These are phyloP conservation scores for Neoboletus subvelutipes DNA, from an alignment of 768 basidiomycete genomes.

Conservation along the genomic window DNA sequence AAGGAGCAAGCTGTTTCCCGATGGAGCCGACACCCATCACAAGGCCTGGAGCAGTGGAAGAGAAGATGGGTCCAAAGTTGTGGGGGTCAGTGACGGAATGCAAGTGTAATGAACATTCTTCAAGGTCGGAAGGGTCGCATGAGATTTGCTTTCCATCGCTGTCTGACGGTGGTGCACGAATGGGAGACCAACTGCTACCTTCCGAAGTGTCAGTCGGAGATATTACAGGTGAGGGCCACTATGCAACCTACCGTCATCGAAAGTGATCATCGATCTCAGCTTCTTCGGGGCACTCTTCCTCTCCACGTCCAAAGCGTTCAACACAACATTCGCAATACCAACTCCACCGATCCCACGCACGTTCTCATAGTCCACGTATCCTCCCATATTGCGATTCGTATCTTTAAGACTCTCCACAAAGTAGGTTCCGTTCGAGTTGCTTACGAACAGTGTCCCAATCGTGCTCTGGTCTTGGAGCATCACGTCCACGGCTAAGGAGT, in stretches of 20 bases:
- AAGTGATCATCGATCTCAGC: conserved; percentile 80
- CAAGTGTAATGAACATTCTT: conserved; percentile 81
- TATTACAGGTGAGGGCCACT: background rate
- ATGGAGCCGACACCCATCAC: conserved; percentile 97
- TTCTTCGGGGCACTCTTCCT: conserved; percentile 65
- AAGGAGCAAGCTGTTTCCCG: conserved; percentile 63
- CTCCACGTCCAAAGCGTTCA: conserved; percentile 83
- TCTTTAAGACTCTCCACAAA: conserved; percentile 90
- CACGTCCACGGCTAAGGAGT: conserved; percentile 94
- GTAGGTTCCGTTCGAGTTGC: conserved; percentile 94
- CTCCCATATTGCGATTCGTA: conserved; percentile 86
- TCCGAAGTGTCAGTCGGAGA: conserved; percentile 3
- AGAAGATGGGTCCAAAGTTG: conserved; percentile 93
- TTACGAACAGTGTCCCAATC: conserved; percentile 92
- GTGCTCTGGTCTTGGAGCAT: conserved; percentile 61
- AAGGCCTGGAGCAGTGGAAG: conserved; percentile 90
- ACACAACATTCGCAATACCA: conserved; percentile 85
- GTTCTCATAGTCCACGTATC: conserved; percentile 92
- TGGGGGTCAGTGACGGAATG: conserved; percentile 92
- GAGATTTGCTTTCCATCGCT: conserved; percentile 56
- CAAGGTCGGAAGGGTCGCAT: conserved; percentile 58
- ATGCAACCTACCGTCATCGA: conserved; percentile 68
- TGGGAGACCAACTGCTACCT: conserved; percentile 73
- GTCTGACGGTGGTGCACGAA: conserved; percentile 61
- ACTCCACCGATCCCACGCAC: conserved; percentile 87